Base-by-base conservation (phyloP, 805 yeast species). In the Metschnikowia vanudenii region DNA sequence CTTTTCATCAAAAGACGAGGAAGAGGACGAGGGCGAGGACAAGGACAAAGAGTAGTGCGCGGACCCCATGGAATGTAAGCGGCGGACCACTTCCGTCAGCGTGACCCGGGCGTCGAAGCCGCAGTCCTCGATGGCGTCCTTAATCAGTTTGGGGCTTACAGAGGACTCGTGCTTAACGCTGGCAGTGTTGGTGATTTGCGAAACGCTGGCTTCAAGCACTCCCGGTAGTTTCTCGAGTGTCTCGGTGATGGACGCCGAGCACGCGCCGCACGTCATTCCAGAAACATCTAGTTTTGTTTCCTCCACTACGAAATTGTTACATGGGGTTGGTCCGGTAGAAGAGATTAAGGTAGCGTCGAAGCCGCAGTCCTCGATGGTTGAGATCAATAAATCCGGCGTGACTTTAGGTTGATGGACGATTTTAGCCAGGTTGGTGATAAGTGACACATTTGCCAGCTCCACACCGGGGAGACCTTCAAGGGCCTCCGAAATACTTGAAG, bases 191-290 rank as follows among this genome's bases (percentile, higher is more conserved):
- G 96, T 88, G 3, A 88, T 67, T 26, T 88, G 73, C 1, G 96
- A 85, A 1, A 91, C 88, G 2, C 76, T 73, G 0, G 75, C 88
- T 4, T 64, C 58, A 1, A 57, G 39, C 2, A 88, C 85, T 1
- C 85, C 86, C 0, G 68, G 65, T 8, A 79, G 45, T 0, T 59
- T 59, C 45, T 72, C 66, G 22, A 88, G 58, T 0, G 82, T 82
- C 20, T 68, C 65, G 0, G 83, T 78, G 17, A 92, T 79, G 0
- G 94, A 71, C 1, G 84, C 74, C 0, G 86, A 76, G 61, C 98
- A 92, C 1, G 96, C 78, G 1, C 94, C 84, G 60, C 97, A 92
- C 2, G 98, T 91, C 97, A 91, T 92, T 2, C 97, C 97, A 13
- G 68, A 63, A 1, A 85, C 68, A 3, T 68, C 69, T 31, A 81